These are phyloP conservation scores for Notholithocarpus densiflorus DNA, from an alignment of 306 rosid genomes.

Conservation along the genomic window DNA sequence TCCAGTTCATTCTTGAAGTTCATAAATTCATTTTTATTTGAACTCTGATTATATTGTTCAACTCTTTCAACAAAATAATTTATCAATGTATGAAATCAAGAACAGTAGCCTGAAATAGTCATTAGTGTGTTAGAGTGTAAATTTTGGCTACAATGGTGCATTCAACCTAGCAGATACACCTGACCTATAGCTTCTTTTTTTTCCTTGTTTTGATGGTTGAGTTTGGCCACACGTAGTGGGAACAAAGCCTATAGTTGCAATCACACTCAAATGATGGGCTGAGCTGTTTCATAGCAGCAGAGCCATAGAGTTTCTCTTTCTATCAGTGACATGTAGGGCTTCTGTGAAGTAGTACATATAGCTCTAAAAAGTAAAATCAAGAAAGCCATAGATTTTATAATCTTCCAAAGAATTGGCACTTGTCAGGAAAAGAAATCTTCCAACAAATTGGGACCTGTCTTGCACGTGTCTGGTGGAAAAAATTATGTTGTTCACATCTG, in stretches of 20 bases:
- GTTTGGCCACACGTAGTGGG: too few relatives aligned
- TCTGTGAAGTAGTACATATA: not conserved
- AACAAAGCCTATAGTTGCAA: not conserved
- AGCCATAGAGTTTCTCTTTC: not conserved
- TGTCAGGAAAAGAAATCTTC: not conserved
- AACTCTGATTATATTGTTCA: not conserved
- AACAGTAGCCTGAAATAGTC: not conserved
- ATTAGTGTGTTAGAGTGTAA: not conserved
- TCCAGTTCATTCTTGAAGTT: too few relatives aligned
- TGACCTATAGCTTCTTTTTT: too few relatives aligned
- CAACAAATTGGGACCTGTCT: not conserved
- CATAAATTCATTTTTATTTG: too few relatives aligned
- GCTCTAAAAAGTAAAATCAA: not conserved
- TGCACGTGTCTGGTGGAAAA: not conserved
- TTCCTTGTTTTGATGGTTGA: too few relatives aligned
- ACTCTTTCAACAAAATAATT: not conserved
- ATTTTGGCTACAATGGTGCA: not conserved
- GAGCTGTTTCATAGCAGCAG: not conserved
- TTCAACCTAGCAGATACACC: too few relatives aligned
- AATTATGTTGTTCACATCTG: not conserved
- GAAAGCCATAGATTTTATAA: not conserved
- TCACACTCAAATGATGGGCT: not conserved
- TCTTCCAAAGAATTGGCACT: not conserved
- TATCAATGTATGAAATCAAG: not conserved
- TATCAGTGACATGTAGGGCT: not conserved